Conservation (phyloP, 2,329 filamentous ascomycete species). For the Phialophora expanda region DNA sequence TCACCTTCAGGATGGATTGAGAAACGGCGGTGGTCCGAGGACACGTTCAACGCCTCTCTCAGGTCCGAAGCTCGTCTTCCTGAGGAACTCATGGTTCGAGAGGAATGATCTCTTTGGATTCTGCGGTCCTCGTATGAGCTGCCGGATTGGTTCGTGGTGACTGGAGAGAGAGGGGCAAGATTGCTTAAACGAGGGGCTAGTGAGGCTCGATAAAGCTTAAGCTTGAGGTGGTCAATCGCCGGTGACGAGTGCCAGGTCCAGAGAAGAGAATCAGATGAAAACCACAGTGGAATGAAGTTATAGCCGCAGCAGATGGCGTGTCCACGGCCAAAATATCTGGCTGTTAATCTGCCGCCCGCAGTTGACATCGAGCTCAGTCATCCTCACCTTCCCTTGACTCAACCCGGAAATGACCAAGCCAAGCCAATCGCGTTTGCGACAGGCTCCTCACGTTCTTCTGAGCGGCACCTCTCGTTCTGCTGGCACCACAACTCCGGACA, state of each 20-base stretch:
- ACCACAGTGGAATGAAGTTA: background rate
- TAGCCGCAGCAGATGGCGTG: background rate
- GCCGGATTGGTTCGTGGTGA: conserved; percentile 3
- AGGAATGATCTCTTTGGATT: conserved; percentile 8
- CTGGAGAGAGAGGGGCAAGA: too few relatives aligned
- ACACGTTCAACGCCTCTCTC: conserved; percentile 41
- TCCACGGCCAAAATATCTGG: background rate
- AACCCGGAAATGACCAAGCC: too few relatives aligned
- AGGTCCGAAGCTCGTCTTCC: conserved; percentile 53
- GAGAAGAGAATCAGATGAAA: background rate
- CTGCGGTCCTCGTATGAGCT: background rate
- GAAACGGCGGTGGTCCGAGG: conserved; percentile 41
- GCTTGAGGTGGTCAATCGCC: background rate
- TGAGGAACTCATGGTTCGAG: conserved; percentile 51
- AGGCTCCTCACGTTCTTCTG: background rate
- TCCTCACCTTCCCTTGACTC: background rate
- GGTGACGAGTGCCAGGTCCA: background rate
- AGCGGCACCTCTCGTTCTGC: background rate
- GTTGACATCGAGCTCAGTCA: background rate
- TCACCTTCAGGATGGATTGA: conserved; percentile 53
- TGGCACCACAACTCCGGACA: background rate
- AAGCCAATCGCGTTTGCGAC: too few relatives aligned
- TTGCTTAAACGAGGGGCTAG: conserved; percentile 7
- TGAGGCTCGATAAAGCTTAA: conserved; percentile 5
- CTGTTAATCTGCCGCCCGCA: background rate